Conservation (phyloP, 176 grass and related monocot genomes). For the Ananas comosus region DNA sequence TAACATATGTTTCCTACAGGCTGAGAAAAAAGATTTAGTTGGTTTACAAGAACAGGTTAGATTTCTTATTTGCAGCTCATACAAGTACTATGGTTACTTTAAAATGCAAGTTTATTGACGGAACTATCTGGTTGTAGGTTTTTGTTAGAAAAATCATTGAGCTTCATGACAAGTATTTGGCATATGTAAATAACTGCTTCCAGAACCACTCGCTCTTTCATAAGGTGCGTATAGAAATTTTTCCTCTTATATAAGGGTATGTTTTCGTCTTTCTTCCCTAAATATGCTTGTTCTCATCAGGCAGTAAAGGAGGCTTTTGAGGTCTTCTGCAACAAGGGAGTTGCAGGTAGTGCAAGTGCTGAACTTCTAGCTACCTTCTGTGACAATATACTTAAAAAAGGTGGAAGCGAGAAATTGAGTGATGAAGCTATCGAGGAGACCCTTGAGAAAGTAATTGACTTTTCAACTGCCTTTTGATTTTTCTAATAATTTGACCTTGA, state of each 20-base stretch:
- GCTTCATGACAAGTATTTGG: conserved; percentile 92
- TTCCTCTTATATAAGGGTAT: background rate
- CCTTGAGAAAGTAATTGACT: conserved; percentile 69
- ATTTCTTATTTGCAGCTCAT: conserved; percentile 12
- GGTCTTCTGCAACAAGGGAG: conserved; percentile 94
- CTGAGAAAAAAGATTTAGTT: conserved; percentile 77
- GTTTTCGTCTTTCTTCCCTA: background rate
- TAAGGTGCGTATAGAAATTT: conserved; percentile 42
- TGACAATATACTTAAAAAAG: conserved; percentile 96
- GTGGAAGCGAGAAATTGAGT: conserved; percentile 90
- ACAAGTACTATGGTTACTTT: background rate
- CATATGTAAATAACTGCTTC: conserved; percentile 86
- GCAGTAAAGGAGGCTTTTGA: conserved; percentile 97
- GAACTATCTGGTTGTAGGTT: conserved; percentile 32
- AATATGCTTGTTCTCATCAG: conserved; percentile 21
- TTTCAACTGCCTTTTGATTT: background rate
- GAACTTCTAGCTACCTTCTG: conserved; percentile 91
- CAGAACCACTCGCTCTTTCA: conserved; percentile 94
- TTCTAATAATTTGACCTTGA: background rate
- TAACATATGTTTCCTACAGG: conserved; percentile 25
- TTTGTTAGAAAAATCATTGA: conserved; percentile 97
- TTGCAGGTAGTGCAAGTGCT: conserved; percentile 86
- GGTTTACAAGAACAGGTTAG: conserved; percentile 84
- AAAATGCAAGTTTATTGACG: background rate
- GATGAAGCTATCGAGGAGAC: conserved; percentile 99